Conservation (phyloP, 257 asterid genomes). For the Solanum clarkiae region DNA sequence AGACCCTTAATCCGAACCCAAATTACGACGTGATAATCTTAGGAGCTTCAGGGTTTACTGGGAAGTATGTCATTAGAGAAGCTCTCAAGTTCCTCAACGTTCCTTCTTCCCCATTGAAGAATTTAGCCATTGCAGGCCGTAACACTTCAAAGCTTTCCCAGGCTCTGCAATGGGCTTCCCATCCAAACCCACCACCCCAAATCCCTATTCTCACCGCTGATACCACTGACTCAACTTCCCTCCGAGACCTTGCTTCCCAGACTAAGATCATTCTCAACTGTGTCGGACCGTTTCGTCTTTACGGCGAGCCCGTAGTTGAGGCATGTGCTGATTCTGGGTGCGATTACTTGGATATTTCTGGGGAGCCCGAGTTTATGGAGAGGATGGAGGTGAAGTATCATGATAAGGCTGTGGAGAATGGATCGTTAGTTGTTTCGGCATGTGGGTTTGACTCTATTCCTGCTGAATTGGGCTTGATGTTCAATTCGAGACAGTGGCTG, state of each 20-base stretch:
- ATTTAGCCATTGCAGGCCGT: slow-evolving; percentile 79
- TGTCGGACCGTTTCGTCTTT: slow-evolving; percentile 78
- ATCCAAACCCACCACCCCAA: slow-evolving; percentile 32
- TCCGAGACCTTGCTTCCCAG: slow-evolving; percentile 45
- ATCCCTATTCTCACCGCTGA: slow-evolving; percentile 69
- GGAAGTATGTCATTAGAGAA: slow-evolving; percentile 70
- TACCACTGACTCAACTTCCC: slow-evolving; percentile 48
- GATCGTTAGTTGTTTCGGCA: slow-evolving; percentile 59
- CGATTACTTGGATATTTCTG: slow-evolving; percentile 74
- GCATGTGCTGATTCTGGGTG: slow-evolving; percentile 74
- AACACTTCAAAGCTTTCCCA: slow-evolving; percentile 42
- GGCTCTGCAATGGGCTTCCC: slow-evolving; percentile 72
- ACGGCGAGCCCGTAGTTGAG: slow-evolving; percentile 72
- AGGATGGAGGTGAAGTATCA: slow-evolving; percentile 50
- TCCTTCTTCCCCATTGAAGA: slow-evolving; percentile 53
- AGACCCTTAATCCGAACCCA: neutral
- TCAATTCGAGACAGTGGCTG: slow-evolving; percentile 52
- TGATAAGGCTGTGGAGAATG: slow-evolving; percentile 50
- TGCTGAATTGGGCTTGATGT: slow-evolving; percentile 75
- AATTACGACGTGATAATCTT: slow-evolving; percentile 49
- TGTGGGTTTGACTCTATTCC: slow-evolving; percentile 89
- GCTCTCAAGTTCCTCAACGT: slow-evolving; percentile 68
- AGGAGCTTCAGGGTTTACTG: slow-evolving; percentile 95
- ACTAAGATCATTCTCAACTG: slow-evolving; percentile 53
- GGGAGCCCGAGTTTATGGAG: slow-evolving; percentile 97